Evolutionary conservation across 148 eudicot species (phyloP).

Genomic region (Rhododendron molle): DNA sequence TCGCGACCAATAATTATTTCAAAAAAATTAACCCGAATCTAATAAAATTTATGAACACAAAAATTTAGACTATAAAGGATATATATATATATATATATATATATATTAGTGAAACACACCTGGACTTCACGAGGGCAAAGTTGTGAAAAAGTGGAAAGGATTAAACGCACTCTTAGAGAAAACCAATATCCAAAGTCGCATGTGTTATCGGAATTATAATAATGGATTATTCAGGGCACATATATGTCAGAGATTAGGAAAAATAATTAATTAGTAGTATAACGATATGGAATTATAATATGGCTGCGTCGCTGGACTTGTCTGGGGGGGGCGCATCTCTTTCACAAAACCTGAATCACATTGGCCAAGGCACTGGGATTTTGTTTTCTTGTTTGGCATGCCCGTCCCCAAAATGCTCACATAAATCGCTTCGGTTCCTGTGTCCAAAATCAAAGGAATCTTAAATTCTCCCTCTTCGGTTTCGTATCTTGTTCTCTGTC

Average conservation of each 20-base stretch:
- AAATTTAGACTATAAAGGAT: neutral
- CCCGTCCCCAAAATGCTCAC: slow-evolving; percentile 19
- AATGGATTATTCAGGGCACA: neutral
- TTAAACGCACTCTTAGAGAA: neutral
- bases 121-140: neutral
- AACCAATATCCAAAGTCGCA: neutral
- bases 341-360: slow-evolving; percentile 27
- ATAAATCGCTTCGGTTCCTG: slow-evolving; percentile 50
- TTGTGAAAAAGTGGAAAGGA: neutral
- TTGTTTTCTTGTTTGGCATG: slow-evolving; percentile 20
- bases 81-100: no score
- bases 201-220: neutral
- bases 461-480: slow-evolving; percentile 1
- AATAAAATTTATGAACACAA: neutral
- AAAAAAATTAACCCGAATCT: neutral
- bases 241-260: neutral
- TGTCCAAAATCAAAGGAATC: slow-evolving; percentile 21
- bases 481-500: slow-evolving; percentile 9
- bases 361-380: slow-evolving; percentile 25
- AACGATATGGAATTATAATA: neutral
- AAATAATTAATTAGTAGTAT: neutral
- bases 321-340: slow-evolving; percentile 29
- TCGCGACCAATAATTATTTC: no score
- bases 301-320: slow-evolving; percentile 17
- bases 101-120: neutral